Conservation (phyloP, 768 basidiomycete genomes). For the Mycena vitilis region DNA sequence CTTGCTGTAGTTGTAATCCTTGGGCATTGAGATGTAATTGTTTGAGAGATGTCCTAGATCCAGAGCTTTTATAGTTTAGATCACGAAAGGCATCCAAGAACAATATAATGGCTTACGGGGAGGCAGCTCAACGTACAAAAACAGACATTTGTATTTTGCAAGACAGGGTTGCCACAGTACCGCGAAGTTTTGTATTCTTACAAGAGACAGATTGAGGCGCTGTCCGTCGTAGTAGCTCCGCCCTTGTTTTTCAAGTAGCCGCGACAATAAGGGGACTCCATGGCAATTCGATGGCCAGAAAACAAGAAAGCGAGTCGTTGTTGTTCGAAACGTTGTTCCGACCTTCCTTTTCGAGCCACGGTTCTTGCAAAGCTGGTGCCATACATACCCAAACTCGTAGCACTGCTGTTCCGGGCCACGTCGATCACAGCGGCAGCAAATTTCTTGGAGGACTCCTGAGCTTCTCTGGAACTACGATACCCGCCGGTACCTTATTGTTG, state of each 20-base stretch:
- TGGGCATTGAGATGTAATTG: not conserved
- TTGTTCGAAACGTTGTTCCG: slow-evolving; percentile 16
- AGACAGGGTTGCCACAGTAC: slow-evolving; percentile 10
- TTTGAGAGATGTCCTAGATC: not conserved
- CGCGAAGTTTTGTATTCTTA: slow-evolving; percentile 1
- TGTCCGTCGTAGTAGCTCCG: not conserved
- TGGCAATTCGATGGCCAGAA: slow-evolving; percentile 5
- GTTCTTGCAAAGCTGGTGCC: not conserved
- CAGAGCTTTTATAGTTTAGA: slow-evolving; percentile 8
- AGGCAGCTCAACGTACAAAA: slow-evolving; percentile 6
- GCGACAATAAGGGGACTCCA: slow-evolving; percentile 13
- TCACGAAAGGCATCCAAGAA: not conserved
- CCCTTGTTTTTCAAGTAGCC: slow-evolving; percentile 5
- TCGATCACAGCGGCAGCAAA: not conserved
- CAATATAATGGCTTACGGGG: not conserved
- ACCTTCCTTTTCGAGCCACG: not conserved
- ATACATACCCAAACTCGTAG: not conserved
- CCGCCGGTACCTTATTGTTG: too few species aligned
- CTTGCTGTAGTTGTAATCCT: not conserved
- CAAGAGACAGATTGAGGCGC: not conserved
- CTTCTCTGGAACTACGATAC: too few species aligned
- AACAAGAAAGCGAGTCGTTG: slow-evolving; percentile 6
- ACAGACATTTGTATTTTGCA: slow-evolving; percentile 14
- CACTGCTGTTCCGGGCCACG: not conserved
- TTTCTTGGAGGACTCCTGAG: too few species aligned